These are phyloP conservation scores for Geranium brycei DNA, from an alignment of 345 rosid genomes.

Conservation along the genomic window DNA sequence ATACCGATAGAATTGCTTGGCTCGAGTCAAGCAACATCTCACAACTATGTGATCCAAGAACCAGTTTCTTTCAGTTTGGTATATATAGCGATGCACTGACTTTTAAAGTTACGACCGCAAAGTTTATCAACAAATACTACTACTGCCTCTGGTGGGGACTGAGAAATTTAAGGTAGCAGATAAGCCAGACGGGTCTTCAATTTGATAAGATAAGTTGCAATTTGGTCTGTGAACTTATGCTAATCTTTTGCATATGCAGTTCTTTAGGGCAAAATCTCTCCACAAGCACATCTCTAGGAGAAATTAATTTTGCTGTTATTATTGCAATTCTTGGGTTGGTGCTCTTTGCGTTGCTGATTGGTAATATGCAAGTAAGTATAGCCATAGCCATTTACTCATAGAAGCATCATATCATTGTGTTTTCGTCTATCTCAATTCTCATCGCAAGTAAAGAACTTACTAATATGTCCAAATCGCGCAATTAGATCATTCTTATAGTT, in stretches of 20 bases:
- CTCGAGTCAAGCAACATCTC: conserved; percentile 21
- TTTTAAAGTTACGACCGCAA: conserved; percentile 17
- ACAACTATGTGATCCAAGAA: conserved; percentile 17
- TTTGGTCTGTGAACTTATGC: too few relatives aligned
- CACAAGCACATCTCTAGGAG: conserved; percentile 31
- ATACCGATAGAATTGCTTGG: conserved; percentile 22
- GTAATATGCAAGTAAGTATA: conserved; percentile 41
- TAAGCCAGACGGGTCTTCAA: too few relatives aligned
- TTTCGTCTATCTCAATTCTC: too few relatives aligned
- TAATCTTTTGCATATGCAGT: conserved; percentile 13
- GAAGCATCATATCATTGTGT: neutral
- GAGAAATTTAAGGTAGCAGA: conserved; percentile 29
- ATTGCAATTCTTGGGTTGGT: conserved; percentile 1
- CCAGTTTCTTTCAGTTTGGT: conserved; percentile 21
- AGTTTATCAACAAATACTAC: conserved; percentile 29
- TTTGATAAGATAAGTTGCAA: too few relatives aligned
- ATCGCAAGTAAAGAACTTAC: too few relatives aligned
- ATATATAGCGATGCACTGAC: conserved; percentile 28
- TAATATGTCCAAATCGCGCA: too few relatives aligned
- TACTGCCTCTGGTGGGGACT: conserved; percentile 46
- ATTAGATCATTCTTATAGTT: too few relatives aligned
- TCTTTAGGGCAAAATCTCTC: conserved; percentile 38
- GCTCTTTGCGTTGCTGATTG: conserved; percentile 39
- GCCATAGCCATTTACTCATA: neutral
- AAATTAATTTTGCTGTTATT: conserved; percentile 26